phyloP scores from a whole-genome alignment of 495 filamentous ascomycete species.

The Terfezia boudieri region DNA sequence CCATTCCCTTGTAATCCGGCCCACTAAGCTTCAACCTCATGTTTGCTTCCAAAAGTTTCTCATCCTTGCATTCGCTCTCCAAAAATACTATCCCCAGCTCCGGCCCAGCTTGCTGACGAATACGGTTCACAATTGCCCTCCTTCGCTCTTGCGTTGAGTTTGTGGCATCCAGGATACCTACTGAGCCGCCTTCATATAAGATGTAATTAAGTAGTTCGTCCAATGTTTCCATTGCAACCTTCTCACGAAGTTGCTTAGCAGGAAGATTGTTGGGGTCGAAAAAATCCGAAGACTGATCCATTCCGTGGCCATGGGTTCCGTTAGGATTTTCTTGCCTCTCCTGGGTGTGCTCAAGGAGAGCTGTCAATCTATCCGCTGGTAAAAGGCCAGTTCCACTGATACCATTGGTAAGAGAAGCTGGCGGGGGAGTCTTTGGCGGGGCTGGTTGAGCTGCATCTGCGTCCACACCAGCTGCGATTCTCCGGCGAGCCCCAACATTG shows the following conservation, averaged over 20 bases:
- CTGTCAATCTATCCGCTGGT: slow-evolving; percentile 7
- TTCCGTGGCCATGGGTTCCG: slow-evolving; percentile 24
- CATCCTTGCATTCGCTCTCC: slow-evolving; percentile 76
- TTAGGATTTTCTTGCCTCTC: slow-evolving; percentile 2
- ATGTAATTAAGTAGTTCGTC: slow-evolving; percentile 83
- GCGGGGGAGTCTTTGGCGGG: slow-evolving; percentile 8
- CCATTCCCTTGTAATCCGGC: slow-evolving; percentile 85
- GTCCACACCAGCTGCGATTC: slow-evolving; percentile 43
- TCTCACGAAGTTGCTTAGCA: slow-evolving; percentile 66
- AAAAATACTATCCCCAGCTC: slow-evolving; percentile 79
- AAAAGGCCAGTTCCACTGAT: neutral
- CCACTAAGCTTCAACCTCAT: slow-evolving; percentile 96
- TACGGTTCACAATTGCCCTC: slow-evolving; percentile 58
- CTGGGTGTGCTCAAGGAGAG: slow-evolving; percentile 21
- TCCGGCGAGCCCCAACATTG: slow-evolving; percentile 82
- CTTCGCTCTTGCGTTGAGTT: slow-evolving; percentile 81
- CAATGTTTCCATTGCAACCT: slow-evolving; percentile 74
- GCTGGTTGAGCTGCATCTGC: slow-evolving; percentile 20
- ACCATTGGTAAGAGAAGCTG: neutral
- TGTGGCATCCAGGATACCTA: slow-evolving; percentile 96
- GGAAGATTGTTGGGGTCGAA: slow-evolving; percentile 78
- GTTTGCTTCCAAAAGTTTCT: slow-evolving; percentile 70
- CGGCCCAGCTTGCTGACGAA: slow-evolving; percentile 62
- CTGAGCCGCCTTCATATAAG: slow-evolving; percentile 54
- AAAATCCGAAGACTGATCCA: slow-evolving; percentile 79